Percentiles rank a stretch among this genome's conserved stretches.
phyloP scores from a whole-genome alignment of 495 filamentous ascomycete genomes.

The Hamigera avellanea region DNA sequence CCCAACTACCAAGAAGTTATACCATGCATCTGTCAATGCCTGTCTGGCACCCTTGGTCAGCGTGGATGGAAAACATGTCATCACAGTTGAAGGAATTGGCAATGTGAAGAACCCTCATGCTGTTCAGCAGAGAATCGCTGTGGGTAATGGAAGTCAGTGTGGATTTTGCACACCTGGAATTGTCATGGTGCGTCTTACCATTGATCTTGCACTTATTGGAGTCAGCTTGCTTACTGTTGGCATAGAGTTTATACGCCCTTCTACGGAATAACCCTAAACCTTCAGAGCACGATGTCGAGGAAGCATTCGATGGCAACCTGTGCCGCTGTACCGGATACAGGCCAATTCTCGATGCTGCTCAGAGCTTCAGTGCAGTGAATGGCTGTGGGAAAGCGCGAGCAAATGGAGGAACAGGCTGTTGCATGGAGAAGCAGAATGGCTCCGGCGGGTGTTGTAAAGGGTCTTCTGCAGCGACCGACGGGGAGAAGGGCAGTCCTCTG shows the following conservation, averaged over 20 bases:
- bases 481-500: slow-evolving; percentile 11
- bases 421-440: slow-evolving; percentile 38
- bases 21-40: slow-evolving; percentile 87
- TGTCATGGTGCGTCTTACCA: slow-evolving; percentile 81
- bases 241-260: slow-evolving; percentile 52
- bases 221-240: slow-evolving; percentile 26
- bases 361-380: slow-evolving; percentile 12
- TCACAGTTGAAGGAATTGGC: slow-evolving; percentile 96
- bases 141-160: slow-evolving; percentile 49
- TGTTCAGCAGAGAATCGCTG: slow-evolving; percentile 78
- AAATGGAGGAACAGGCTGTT: slow-evolving; percentile 42
- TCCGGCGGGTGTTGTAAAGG: slow-evolving; percentile 29
- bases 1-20: slow-evolving; percentile 74
- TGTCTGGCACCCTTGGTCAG: slow-evolving; percentile 87
- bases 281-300: slow-evolving; percentile 66
- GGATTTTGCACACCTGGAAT: slow-evolving; percentile 96
- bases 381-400: slow-evolving; percentile 30
- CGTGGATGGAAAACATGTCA: slow-evolving; percentile 95
- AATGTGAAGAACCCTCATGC: slow-evolving; percentile 81
- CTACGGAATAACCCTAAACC: slow-evolving; percentile 62
- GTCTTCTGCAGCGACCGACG: slow-evolving; percentile 5
- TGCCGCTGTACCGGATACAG: slow-evolving; percentile 94
- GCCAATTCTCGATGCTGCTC: slow-evolving; percentile 87
- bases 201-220: slow-evolving; percentile 49
- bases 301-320: slow-evolving; percentile 90